Base-by-base conservation (phyloP, 129 eudicot genomes). In the Gnaphalium uliginosum region DNA sequence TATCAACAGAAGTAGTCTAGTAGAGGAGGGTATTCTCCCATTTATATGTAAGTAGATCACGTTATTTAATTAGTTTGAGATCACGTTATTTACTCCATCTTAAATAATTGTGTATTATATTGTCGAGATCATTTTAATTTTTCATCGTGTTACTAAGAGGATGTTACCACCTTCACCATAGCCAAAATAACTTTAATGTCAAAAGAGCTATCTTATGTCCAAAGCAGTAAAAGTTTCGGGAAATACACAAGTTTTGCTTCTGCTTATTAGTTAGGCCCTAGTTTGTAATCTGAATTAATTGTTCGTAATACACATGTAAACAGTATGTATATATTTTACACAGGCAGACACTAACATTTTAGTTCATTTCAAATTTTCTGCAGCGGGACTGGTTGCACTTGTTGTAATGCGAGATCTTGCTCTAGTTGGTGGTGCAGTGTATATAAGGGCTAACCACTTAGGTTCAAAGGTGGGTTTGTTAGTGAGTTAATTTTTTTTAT, bases 361-460 rank as follows among this genome's bases (percentile, higher is more conserved):
- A 4, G 11, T 22, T 61, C 26, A 15, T 68, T 21, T 74, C 30
- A 26, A 71, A 50, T 3, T 29, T 70, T 77, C n/a, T 84, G 80
- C 82, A 95, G 99, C 96, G 82, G 99, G 96, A 83, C 86, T 95
- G 56, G 97, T 91, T 70, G 92, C 88, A 46, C 84, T 95, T 6
- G 92, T 95, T 25, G 93, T 95, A 83, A 71, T 86, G 79, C 90
- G 99, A 59, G 99, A 95, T 74, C 81, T 91, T 39, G 89, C 89
- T 50, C 94, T 95, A 43, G 94, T 95, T 81, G 94, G 96, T 51
- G 99, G 99, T 70, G 97, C 99, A 46, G 76, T 89, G 51, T 95
- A 95, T 86, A 89, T 85, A 63, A 86, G 97, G 81, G 99, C 90
- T 61, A 91, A 78, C 78, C 82, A 87, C 51, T 84, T 95, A 76